Evolutionary conservation across 495 filamentous ascomycete genomes (phyloP).

Genomic region (Pseudomonodictys pantanalensis): DNA sequence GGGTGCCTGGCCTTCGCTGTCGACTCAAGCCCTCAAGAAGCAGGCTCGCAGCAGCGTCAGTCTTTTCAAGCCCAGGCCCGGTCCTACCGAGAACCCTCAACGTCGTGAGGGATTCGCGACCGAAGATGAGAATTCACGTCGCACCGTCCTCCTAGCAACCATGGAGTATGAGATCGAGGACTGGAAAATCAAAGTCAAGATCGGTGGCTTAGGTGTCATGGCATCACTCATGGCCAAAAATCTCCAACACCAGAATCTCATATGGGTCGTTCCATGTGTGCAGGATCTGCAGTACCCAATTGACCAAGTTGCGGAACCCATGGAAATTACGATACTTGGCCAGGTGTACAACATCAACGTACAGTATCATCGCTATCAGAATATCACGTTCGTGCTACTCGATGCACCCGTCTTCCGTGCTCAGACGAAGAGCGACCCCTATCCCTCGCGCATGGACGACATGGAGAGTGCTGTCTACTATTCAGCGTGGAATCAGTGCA

Average conservation of each 20-base stretch:
- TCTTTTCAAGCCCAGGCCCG: conserved; percentile 5
- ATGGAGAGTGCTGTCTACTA: conserved; percentile 70
- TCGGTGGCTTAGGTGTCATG: conserved; percentile 67
- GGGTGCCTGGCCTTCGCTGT: neutral
- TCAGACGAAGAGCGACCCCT: conserved; percentile 64
- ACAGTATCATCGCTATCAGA: conserved; percentile 62
- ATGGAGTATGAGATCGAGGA: conserved; percentile 76
- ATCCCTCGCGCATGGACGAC: conserved; percentile 72
- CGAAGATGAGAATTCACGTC: conserved; percentile 36
- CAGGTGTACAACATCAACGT: conserved; percentile 63
- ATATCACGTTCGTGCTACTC: conserved; percentile 71
- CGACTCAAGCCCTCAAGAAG: neutral
- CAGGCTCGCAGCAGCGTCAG: neutral
- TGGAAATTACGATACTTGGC: conserved; percentile 64
- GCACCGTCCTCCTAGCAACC: conserved; percentile 63
- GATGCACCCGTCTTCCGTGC: conserved; percentile 70
- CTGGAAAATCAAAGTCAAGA: conserved; percentile 71
- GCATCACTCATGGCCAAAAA: conserved; percentile 68
- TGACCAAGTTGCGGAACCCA: conserved; percentile 59
- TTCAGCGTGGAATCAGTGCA: conserved; percentile 71
- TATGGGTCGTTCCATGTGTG: conserved; percentile 77
- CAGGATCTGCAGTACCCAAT: conserved; percentile 64
- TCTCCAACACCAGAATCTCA: conserved; percentile 63
- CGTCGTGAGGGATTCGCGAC: conserved; percentile 9
- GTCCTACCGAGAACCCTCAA: conserved; percentile 1